These are phyloP conservation scores for Stipa capillata DNA, from an alignment of 176 grass and related monocot genomes.

Conservation along the genomic window DNA sequence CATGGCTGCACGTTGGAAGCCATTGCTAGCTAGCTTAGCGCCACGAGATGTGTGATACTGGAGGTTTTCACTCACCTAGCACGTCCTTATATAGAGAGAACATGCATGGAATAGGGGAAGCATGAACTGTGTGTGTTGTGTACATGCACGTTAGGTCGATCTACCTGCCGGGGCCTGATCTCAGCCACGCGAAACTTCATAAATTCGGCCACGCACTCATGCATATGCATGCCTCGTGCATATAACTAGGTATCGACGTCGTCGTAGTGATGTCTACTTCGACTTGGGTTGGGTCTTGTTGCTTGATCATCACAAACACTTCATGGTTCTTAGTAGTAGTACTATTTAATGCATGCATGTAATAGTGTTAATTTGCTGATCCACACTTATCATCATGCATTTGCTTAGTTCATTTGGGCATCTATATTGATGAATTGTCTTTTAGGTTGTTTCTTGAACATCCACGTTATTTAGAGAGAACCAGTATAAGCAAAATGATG, in stretches of 20 bases:
- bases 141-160: background rate
- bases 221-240: background rate
- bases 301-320: background rate
- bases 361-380: no score
- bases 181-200: background rate
- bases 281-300: background rate
- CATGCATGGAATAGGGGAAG: background rate
- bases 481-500: no score
- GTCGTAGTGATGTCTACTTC: background rate
- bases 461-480: no score
- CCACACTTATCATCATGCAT: no score
- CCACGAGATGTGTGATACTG: background rate
- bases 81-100: background rate
- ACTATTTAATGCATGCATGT: background rate
- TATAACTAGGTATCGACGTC: background rate
- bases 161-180: background rate
- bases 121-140: background rate
- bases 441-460: no score
- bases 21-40: background rate
- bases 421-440: no score
- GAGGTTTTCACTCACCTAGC: background rate
- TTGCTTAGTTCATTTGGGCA: no score
- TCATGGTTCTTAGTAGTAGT: background rate
- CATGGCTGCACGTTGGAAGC: background rate
- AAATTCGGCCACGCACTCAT: background rate